These are phyloP conservation scores for Thamnidium elegans DNA, from an alignment of 192 early-diverging fungal species.

Conservation along the genomic window DNA sequence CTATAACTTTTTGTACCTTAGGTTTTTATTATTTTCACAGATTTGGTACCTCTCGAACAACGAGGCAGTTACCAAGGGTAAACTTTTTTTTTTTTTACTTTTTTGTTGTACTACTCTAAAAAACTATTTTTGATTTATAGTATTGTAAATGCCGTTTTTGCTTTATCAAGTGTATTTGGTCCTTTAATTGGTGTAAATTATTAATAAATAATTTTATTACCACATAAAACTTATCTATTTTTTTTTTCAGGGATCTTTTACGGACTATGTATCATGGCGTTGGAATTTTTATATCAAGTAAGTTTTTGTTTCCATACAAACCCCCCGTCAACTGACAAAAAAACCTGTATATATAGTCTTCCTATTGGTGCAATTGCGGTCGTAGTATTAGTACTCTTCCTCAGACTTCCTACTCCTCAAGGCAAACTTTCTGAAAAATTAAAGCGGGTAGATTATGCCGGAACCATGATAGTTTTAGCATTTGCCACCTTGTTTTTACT, in stretches of 20 bases:
- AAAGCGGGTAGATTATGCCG: conserved; percentile 59
- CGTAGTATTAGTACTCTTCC: conserved; percentile 37
- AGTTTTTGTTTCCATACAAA: conserved; percentile 16
- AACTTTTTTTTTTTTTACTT: conserved; percentile 4
- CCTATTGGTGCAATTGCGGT: conserved; percentile 42
- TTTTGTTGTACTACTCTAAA: not conserved
- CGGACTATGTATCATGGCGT: conserved; percentile 38
- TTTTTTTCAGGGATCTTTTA: conserved; percentile 22
- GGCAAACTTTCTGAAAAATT: conserved; percentile 47
- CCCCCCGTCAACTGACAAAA: too few species aligned
- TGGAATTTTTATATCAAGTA: conserved; percentile 46
- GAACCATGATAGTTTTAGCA: conserved; percentile 44
- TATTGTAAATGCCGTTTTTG: conserved; percentile 39
- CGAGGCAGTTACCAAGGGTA: conserved; percentile 66
- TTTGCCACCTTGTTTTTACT: conserved; percentile 58
- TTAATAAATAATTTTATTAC: not conserved
- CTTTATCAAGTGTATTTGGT: conserved; percentile 34
- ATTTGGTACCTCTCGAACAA: conserved; percentile 80
- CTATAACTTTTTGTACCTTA: not conserved
- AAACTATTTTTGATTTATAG: conserved; percentile 1
- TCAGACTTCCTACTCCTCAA: conserved; percentile 31
- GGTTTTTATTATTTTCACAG: conserved; percentile 79
- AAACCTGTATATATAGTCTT: conserved; percentile 18
- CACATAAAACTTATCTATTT: not conserved
- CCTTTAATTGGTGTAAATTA: conserved; percentile 39